Conservation (phyloP, 129 eudicot genomes). For the sunflower (Helianthus annuus) region DNA sequence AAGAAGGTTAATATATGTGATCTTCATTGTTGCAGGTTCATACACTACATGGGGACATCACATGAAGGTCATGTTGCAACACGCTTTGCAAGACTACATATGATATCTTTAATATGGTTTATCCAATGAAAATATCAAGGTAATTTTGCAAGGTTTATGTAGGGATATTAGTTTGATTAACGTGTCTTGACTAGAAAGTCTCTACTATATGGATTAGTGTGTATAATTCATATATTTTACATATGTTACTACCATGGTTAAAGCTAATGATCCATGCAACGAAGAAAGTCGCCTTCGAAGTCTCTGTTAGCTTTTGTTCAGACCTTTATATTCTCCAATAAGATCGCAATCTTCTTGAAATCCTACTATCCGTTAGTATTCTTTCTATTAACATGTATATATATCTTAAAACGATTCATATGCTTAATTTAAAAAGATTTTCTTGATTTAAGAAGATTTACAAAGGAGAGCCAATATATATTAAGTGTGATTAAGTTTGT, state of each 20-base stretch:
- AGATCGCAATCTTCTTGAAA: constrained; percentile 87
- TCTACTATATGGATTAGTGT: neutral
- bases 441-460: too few relatives aligned
- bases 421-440: neutral
- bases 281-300: constrained; percentile 48
- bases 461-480: too few relatives aligned
- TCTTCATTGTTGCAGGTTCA: too few relatives aligned
- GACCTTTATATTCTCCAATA: constrained; percentile 78
- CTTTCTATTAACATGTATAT: neutral
- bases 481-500: neutral
- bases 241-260: too few relatives aligned
- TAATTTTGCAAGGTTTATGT: constrained; percentile 18
- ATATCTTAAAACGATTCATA: constrained; percentile 3
- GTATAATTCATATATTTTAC: neutral
- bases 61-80: too few relatives aligned
- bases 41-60: too few relatives aligned
- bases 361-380: constrained; percentile 83
- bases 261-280: constrained; percentile 37
- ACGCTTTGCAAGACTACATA: too few relatives aligned
- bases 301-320: constrained; percentile 88
- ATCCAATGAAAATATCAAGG: constrained; percentile 32
- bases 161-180: neutral
- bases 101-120: too few relatives aligned
- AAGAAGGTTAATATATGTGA: too few relatives aligned
- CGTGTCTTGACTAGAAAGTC: neutral